Evolutionary conservation across 2,329 filamentous ascomycete species (phyloP), one percentile per base, ranked within the genome.

Genomic region (Neonectria hederae): DNA sequence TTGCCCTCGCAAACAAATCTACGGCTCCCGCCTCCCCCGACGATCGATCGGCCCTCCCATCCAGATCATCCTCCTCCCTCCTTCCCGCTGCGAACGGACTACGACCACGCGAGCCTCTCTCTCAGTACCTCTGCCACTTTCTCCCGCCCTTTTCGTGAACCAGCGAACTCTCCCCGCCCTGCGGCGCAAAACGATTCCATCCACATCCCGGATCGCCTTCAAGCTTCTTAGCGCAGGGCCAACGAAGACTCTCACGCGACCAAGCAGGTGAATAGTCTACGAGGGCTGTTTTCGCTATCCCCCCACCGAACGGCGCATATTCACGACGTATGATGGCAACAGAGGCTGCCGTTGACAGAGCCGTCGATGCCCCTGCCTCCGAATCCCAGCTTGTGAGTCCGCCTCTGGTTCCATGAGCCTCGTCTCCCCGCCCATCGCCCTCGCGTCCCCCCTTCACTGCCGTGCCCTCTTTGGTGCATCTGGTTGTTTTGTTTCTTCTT

Each of bases 301-400:
- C 66, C 65, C 55, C 62, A 66, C 69, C 61, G 77, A 58, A 74
- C 72, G 74, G 77, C 75, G 76, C 73, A 76, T 75, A 75, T 73
- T 76, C 76, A 81, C 80, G 79, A 84, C 85, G 86, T 85, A 89
- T 86, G 85, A 89, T 89, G 86, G 86, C 86, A 84, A 85, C 85
- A 83, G 86, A 87, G 84, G 82, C 83, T 81, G 81, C 82, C 76
- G 80, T 82, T 78, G 79, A 83, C 75, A 83, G 79, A 80, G 80
- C 82, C 79, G 82, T 82, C 78, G 83, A 85, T 84, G 83, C 82
- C 80, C 81, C 83, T 81, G 77, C 81, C 76, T 80, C 80, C 74
- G 79, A 81, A 72, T 73, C 79, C 70, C 78, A 81, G 76, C 79
- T 78, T 73, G 84, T 86, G 72, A 80, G 82, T 79, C 59, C 55